Base-by-base conservation (phyloP, 2,329 filamentous ascomycete species). In the Aspergillus fijiensis region DNA sequence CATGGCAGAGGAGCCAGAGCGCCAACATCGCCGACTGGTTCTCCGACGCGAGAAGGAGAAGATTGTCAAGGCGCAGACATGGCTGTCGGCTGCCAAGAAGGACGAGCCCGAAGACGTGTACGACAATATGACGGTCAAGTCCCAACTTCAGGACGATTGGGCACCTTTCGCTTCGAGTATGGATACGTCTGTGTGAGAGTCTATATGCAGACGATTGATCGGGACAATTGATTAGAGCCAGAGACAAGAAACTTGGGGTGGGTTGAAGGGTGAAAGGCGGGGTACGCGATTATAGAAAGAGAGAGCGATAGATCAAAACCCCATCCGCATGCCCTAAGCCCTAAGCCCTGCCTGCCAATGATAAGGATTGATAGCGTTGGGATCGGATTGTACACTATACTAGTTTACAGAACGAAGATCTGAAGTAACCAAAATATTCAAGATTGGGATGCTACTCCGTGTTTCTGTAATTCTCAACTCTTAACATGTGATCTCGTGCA, bases 1-100 rank as follows among this genome's bases (percentile, higher is more conserved):
- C 0, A 77, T 78, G 72, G 71, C 71, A 0, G 75, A 77, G 51
- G 74, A 77, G 9, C 68, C 68, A 0, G 73, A 73, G 10, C 69
- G 74, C 5, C 72, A 76, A 47, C 63, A 63, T 10, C 72, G 74
- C 6, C 70, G 76, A 0, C 62, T 63, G 11, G 59, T 65, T 5
- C 60, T 78, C 1, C 49, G 61, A 1, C 73, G 69, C 27, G 73
- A 77, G 33, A 69, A 70, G 1, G 68, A 70, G 5, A 77, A 76
- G 48, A 62, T 78, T 1, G 60, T 62, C 1, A 70, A 72, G 49
- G 76, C 76, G 0, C 72, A 74, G 48, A 60, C 70, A 29, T 77
- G 72, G 71, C 59, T 77, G 2, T 58, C 61, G 1, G 58, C 58
- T 1, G 62, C 57, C 14, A 67, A 59, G 25, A 64, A 60, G 35